Conservation (phyloP, 306 rosid species). For the Casuarina equisetifolia region DNA sequence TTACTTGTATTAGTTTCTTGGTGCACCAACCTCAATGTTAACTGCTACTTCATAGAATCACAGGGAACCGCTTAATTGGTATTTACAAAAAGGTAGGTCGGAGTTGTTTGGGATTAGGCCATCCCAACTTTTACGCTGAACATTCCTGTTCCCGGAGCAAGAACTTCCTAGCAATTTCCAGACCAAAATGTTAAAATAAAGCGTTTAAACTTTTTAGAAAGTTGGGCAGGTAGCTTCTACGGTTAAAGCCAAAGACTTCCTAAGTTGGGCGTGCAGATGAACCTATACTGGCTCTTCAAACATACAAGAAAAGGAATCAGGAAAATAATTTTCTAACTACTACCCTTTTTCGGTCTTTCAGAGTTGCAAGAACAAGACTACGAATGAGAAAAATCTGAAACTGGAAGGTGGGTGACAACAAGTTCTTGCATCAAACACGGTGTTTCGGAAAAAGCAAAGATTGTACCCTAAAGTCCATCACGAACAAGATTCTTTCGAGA, state of each 20-base stretch:
- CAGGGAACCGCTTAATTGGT: neutral
- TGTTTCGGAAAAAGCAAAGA: constrained; percentile 23
- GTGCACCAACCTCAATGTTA: neutral
- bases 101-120: neutral
- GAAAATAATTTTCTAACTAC: too few relatives aligned
- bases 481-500: neutral
- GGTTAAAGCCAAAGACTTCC: neutral
- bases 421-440: constrained; percentile 17
- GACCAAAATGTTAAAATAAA: neutral
- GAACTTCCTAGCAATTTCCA: neutral
- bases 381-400: constrained; percentile 22
- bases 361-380: constrained; percentile 23
- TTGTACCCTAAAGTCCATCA: constrained; percentile 36
- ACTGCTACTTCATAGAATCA: neutral
- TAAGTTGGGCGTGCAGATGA: too few relatives aligned
- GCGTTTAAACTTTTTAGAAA: neutral
- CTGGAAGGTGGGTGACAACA: constrained; percentile 28
- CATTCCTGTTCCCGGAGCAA: neutral
- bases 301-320: too few relatives aligned
- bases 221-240: constrained; percentile 17
- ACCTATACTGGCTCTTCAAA: too few relatives aligned
- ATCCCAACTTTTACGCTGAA: neutral
- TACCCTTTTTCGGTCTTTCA: constrained; percentile 12
- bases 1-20: neutral
- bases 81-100: neutral